Percentiles rank a stretch among this genome's conserved stretches.
phyloP scores from a whole-genome alignment of 257 asterid genomes.

The Anisodus tanguticus region DNA sequence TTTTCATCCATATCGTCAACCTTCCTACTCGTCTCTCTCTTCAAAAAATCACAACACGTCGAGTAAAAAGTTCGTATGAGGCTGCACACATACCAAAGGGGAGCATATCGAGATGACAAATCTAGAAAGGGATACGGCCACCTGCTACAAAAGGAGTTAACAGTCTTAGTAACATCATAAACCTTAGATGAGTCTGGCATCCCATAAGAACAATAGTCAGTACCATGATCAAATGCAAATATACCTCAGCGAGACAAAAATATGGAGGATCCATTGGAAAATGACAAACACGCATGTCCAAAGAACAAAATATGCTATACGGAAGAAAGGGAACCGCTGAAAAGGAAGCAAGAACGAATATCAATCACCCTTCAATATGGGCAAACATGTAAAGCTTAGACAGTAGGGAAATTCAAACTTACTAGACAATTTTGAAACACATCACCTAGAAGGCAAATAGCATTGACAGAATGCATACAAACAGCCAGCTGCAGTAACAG shows the following conservation, averaged over 20 bases:
- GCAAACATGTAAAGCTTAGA: not conserved
- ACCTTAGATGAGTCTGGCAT: not conserved
- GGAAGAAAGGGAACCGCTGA: slow-evolving; percentile 89
- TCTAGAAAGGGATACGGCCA: slow-evolving; percentile 84
- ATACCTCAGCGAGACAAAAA: slow-evolving; percentile 63
- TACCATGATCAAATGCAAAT: slow-evolving; percentile 10
- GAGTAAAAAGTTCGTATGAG: not conserved
- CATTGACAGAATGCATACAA: slow-evolving; percentile 74
- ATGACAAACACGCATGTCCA: slow-evolving; percentile 69
- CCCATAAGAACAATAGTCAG: not conserved
- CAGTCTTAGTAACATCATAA: slow-evolving; percentile 1
- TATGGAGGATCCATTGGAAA: slow-evolving; percentile 91
- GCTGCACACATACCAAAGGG: slow-evolving; percentile 38
- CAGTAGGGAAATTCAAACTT: slow-evolving; percentile 28
- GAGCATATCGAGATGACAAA: slow-evolving; percentile 71
- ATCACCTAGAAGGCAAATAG: slow-evolving; percentile 71
- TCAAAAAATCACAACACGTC: not conserved
- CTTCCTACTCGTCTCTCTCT: not conserved
- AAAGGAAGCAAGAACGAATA: slow-evolving; percentile 33
- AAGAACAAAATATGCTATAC: slow-evolving; percentile 72
- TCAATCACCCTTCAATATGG: slow-evolving; percentile 26
- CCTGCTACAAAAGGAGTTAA: slow-evolving; percentile 43
- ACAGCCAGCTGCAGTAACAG: slow-evolving; percentile 55
- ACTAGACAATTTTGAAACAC: slow-evolving; percentile 67
- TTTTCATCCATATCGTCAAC: not conserved